Conservation (phyloP, 2,329 filamentous ascomycete species). For the Aureobasidium namibiae region DNA sequence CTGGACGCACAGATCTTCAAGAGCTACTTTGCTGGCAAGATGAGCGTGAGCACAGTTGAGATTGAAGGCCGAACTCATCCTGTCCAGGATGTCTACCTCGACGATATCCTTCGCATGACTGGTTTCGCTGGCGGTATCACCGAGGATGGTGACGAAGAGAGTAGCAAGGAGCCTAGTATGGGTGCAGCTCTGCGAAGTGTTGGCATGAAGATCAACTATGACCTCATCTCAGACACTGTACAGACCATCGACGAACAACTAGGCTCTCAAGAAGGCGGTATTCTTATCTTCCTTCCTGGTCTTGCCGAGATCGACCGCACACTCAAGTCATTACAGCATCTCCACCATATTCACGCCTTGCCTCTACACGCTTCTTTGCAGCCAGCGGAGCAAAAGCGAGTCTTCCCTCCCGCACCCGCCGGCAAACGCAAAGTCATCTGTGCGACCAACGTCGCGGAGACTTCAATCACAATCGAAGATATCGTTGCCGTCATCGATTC, state of each 20-base stretch:
- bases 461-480: constrained; percentile 96
- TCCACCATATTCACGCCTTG: constrained; percentile 64
- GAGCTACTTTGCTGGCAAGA: constrained; percentile 59
- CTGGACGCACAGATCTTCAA: constrained; percentile 81
- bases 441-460: constrained; percentile 95
- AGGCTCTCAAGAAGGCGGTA: constrained; percentile 65
- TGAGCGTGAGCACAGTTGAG: constrained; percentile 65
- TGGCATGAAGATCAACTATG: constrained; percentile 82
- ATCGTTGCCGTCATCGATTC: constrained; percentile 94
- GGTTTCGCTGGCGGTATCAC: constrained; percentile 47
- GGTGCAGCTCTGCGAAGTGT: constrained; percentile 35
- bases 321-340: constrained; percentile 57
- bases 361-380: constrained; percentile 89
- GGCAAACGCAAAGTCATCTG: constrained; percentile 89
- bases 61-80: constrained; percentile 86
- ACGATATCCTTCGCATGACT: constrained; percentile 76
- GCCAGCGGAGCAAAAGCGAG: constrained; percentile 76
- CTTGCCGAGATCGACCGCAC: constrained; percentile 84
- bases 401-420: constrained; percentile 67
- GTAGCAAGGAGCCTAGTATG: constrained; percentile 35
- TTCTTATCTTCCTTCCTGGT: constrained; percentile 92
- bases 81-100: constrained; percentile 81
- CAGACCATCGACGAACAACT: constrained; percentile 74
- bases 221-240: constrained; percentile 72
- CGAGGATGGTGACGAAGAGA: constrained; percentile 39